Conservation (phyloP, 2,329 filamentous ascomycete species). For the Elsinoe perseae region DNA sequence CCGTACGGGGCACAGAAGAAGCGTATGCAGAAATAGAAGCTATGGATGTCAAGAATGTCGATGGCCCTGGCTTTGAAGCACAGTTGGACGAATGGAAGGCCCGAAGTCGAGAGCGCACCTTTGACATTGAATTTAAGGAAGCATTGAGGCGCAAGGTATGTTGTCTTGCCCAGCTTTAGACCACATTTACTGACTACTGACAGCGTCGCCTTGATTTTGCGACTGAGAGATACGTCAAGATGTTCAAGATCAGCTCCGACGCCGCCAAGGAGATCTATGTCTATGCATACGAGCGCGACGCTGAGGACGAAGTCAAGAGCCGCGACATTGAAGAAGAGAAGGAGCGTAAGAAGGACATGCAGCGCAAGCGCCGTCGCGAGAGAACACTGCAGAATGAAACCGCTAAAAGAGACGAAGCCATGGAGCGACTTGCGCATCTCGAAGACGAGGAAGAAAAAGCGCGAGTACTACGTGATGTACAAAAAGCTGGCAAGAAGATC, state of each 20-base stretch:
- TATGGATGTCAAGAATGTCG: conserved; percentile 53
- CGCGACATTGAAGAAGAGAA: conserved; percentile 91
- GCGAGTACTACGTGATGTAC: conserved; percentile 75
- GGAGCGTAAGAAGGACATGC: conserved; percentile 99
- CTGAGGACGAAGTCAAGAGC: conserved; percentile 77
- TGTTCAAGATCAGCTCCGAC: conserved; percentile 60
- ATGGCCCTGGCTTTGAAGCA: conserved; percentile 44
- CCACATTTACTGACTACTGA: conserved; percentile 20
- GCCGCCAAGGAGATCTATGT: conserved; percentile 70
- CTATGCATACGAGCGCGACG: conserved; percentile 67
- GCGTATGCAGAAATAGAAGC: conserved; percentile 53
- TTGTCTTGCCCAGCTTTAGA: conserved; percentile 5
- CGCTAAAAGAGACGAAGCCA: conserved; percentile 72
- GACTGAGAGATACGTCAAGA: conserved; percentile 48
- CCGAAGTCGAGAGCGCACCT: conserved; percentile 57
- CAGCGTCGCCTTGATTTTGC: conserved; percentile 53
- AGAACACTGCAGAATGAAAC: conserved; percentile 86
- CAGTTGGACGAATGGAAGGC: conserved; percentile 48
- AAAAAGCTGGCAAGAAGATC: conserved; percentile 86
- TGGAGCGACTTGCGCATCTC: conserved; percentile 68
- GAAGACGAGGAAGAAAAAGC: conserved; percentile 75
- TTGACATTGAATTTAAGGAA: conserved; percentile 59
- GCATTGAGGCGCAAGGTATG: conserved; percentile 55
- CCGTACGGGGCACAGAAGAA: conserved; percentile 49
- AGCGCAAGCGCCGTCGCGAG: conserved; percentile 88